phyloP scores from a whole-genome alignment of 2,329 filamentous ascomycete species.

The Phoma herbarum region DNA sequence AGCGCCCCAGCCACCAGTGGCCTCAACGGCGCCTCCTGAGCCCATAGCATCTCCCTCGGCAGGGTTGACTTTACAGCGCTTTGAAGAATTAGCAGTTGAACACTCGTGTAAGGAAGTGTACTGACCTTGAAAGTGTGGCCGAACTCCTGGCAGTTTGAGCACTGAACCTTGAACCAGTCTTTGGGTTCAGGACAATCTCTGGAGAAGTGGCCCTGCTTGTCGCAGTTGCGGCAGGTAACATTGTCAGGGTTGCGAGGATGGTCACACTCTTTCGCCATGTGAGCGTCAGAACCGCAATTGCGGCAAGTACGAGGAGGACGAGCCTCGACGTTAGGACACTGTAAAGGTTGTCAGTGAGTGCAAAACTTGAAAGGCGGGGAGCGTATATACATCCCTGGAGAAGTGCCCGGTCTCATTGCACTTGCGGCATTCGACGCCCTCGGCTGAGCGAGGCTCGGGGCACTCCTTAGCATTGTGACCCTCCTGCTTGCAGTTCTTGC shows the following conservation, averaged over 20 bases:
- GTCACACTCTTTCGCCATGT: conserved; percentile 50
- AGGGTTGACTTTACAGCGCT: conserved; percentile 46
- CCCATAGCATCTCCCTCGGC: conserved; percentile 30
- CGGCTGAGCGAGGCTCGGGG: conserved; percentile 58
- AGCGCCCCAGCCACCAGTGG: conserved; percentile 24
- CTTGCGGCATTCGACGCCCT: conserved; percentile 71
- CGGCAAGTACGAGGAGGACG: conserved; percentile 43
- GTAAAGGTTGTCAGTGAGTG: conserved; percentile 24
- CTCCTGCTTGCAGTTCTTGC: conserved; percentile 71
- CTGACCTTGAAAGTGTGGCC: conserved; percentile 46
- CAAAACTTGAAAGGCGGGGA: neutral
- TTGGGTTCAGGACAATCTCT: conserved; percentile 67
- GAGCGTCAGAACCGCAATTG: conserved; percentile 50
- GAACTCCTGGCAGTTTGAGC: conserved; percentile 57
- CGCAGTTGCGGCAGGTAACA: conserved; percentile 68
- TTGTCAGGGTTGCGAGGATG: conserved; percentile 51
- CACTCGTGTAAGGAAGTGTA: neutral
- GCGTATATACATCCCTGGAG: conserved; percentile 41
- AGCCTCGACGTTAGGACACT: conserved; percentile 45
- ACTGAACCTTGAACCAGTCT: conserved; percentile 59
- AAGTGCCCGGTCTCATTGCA: conserved; percentile 63
- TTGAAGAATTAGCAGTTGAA: conserved; percentile 21
- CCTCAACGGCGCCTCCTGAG: conserved; percentile 27
- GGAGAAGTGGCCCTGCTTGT: conserved; percentile 67
- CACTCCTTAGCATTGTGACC: conserved; percentile 51